A percentile compares a stretch with the other conserved stretches of the same genome.
These are phyloP conservation scores for Aspergillus calidoustus DNA, from an alignment of 2,329 filamentous ascomycete genomes.

Conservation along the genomic window DNA sequence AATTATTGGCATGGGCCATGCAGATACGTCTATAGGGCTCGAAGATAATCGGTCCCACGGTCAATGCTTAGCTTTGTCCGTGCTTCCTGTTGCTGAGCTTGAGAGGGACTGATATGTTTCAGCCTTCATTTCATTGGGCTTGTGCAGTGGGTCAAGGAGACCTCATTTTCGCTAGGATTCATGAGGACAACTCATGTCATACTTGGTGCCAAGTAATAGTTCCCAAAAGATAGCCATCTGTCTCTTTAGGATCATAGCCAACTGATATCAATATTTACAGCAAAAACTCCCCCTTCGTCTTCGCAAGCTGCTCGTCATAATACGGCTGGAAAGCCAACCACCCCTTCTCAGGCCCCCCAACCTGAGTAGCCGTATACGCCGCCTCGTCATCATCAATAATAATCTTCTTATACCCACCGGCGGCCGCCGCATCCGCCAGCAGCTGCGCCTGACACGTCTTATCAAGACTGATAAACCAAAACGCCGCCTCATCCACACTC, in stretches of 20 bases:
- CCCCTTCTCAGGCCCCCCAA: conserved; percentile 18
- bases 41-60: not conserved
- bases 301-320: conserved; percentile 19
- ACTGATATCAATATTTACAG: not conserved
- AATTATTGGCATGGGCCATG: not conserved
- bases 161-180: no score
- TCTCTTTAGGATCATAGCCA: not conserved
- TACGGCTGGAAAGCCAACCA: conserved; percentile 24
- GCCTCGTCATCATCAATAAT: conserved; percentile 62
- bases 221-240: not conserved
- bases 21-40: not conserved
- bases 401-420: conserved; percentile 55
- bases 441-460: conserved; percentile 71
- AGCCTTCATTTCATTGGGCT: no score
- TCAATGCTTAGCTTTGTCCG: not conserved
- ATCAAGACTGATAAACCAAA: conserved; percentile 71
- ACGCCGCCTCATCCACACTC: conserved; percentile 76
- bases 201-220: no score
- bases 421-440: conserved; percentile 68
- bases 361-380: conserved; percentile 13
- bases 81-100: not conserved
- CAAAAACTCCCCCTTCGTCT: conserved; percentile 15
- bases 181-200: no score
- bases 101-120: no score
- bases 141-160: no score